Percentiles rank a stretch among this genome's conserved stretches.
Evolutionary conservation across 116 monocot species (phyloP).

Genomic region (Iris pallida): DNA sequence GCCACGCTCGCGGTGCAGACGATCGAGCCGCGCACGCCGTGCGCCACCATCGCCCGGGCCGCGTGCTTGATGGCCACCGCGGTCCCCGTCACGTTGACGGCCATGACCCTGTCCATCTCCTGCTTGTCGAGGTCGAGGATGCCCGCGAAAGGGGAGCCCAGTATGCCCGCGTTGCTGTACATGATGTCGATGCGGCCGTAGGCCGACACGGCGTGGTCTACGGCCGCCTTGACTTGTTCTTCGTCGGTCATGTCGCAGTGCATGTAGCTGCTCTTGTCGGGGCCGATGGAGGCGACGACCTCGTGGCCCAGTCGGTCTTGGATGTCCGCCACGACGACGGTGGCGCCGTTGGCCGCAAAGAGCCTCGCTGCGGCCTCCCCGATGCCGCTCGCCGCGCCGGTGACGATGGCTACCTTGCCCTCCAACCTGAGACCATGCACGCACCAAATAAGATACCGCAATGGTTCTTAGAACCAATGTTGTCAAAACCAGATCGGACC

Average conservation of each 20-base stretch:
- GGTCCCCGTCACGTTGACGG: conserved; percentile 30
- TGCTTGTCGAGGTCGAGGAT: conserved; percentile 15
- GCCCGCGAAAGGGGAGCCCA: not conserved
- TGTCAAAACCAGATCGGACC: too few species aligned
- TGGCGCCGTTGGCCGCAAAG: conserved; percentile 6
- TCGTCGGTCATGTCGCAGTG: conserved; percentile 18
- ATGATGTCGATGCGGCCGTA: conserved; percentile 25
- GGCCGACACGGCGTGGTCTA: not conserved
- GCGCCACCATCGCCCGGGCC: conserved; percentile 29
- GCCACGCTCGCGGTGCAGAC: conserved; percentile 27
- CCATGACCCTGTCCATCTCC: conserved; percentile 8
- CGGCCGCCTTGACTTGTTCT: not conserved
- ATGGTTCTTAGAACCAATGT: too few species aligned
- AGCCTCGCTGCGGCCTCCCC: conserved; percentile 10
- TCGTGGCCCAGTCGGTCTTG: conserved; percentile 6
- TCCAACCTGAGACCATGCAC: not conserved
- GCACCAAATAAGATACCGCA: too few species aligned
- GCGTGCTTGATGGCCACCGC: conserved; percentile 46
- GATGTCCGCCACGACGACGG: conserved; percentile 8
- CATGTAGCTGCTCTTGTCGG: not conserved
- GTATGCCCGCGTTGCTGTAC: conserved; percentile 33
- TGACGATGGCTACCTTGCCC: conserved; percentile 11
- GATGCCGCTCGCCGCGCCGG: conserved; percentile 12
- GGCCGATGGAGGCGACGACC: not conserved
- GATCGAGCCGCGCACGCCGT: conserved; percentile 24